Evolutionary conservation across 805 yeast species (phyloP), one percentile per base, ranked within the genome.

Genomic region (Myxozyma udenii): DNA sequence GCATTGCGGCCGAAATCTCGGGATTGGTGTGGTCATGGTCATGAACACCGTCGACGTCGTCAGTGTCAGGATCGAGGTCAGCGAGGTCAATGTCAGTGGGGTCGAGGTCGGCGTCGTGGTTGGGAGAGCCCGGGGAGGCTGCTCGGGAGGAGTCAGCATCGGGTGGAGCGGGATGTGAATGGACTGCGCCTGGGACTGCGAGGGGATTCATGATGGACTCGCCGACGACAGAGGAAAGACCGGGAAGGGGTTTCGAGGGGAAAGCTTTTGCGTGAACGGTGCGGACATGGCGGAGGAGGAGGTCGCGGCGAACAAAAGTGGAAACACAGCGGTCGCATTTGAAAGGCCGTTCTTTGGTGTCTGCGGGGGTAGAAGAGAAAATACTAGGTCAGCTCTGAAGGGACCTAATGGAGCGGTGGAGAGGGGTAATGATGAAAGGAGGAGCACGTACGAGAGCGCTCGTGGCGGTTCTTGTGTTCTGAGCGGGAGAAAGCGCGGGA

Each of bases 311-410:
- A 1, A 86, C 95, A 71, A 86, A 86, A 2, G 84, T 78, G 44
- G 84, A 78, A 7, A 81, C 74, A 64, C 95, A 86, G 46, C 80
- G 75, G 32, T 77, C 72, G 62, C 95, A 86, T 52, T 80, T 80
- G 69, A 84, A 86, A 0, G 95, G 95, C 57, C 87, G 80, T 62
- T 83, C 87, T 62, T 84, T 84, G 12, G 89, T 84, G 64, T 85
- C 61, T 57, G 41, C n/a, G n/a, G n/a, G n/a, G 30, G 14, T 6
- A 3, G 19, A 44, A 41, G 26, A 11, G 44, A 25, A 16, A 11
- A 12, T 22, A 26, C 16, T 23, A 40, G n/a, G 42, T 5, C 7
- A 6, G 5, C 9, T 24, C 30, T 37, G 22, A 16, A n/a, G 6
- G 5, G 35, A 7, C 11, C 28, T 14, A 24, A 33, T 14, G 35